Evolutionary conservation across 176 grass and related monocot genomes (phyloP), one percentile per base, ranked within the genome.

Genomic region (Chrysopogon serrulatus): DNA sequence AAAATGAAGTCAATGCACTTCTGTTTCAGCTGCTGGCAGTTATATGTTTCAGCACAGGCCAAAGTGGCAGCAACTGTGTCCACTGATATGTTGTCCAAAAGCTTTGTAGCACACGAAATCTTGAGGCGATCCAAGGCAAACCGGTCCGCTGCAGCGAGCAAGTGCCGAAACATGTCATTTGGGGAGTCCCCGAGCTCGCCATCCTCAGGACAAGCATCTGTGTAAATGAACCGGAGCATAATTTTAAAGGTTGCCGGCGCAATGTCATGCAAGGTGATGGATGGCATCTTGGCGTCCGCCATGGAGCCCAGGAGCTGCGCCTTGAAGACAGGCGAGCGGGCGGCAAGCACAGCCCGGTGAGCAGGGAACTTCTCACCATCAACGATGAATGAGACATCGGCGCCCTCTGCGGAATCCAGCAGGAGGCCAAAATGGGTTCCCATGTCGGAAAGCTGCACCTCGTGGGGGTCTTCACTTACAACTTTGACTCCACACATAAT

Each of bases 71-170:
- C n/a, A n/a, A n/a, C n/a, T n/a, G n/a, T n/a, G n/a, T n/a, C n/a
- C n/a, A n/a, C n/a, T n/a, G n/a, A n/a, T n/a, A n/a, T n/a, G n/a
- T n/a, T n/a, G n/a, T n/a, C n/a, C n/a, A n/a, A n/a, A n/a, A n/a
- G n/a, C n/a, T n/a, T n/a, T n/a, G n/a, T 44, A 2, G 88, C 87
- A 21, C 89, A 92, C 19, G 92, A 48, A 13, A 89, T 23, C 71
- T 89, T 94, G n/a, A 94, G n/a, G 6, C 90, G 77, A 9, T 92
- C 85, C 34, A 92, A 9, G 1, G 67, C 85, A 23, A 88, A 95
- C 2, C 82, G 74, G 59, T 95, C 93, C 0, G 93, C 93, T 9
- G 82, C 90, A 9, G 68, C 85, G 3, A 95, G 82, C 14, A 84
- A 19, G 31, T 39, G 5, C 4, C 17, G 47, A 4, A 87, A 8